These are phyloP conservation scores for Mallotus japonicus DNA, from an alignment of 441 rosid genomes.

Conservation along the genomic window DNA sequence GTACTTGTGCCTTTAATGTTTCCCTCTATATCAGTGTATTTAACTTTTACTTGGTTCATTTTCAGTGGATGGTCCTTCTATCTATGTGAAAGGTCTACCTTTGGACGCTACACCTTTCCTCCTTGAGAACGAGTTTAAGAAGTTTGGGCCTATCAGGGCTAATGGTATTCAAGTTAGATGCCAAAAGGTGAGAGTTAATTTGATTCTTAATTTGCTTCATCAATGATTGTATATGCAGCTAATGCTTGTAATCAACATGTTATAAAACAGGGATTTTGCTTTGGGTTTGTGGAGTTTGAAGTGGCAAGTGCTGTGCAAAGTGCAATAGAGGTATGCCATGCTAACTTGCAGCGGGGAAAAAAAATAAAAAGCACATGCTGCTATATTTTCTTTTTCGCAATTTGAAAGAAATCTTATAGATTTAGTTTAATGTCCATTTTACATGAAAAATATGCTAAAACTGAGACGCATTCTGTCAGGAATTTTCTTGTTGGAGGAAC, in stretches of 20 bases:
- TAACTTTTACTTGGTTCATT: slow-evolving; percentile 14
- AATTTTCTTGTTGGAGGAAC: background rate
- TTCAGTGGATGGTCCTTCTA: slow-evolving; percentile 69
- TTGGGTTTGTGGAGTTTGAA: slow-evolving; percentile 90
- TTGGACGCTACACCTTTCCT: slow-evolving; percentile 48
- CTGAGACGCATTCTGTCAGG: background rate
- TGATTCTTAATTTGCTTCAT: slow-evolving; percentile 5
- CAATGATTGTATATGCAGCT: slow-evolving; percentile 6
- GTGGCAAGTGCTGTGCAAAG: slow-evolving; percentile 66
- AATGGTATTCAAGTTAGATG: slow-evolving; percentile 77
- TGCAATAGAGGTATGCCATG: slow-evolving; percentile 67
- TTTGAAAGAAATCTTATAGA: background rate
- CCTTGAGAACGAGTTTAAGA: slow-evolving; percentile 73
- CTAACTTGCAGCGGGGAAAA: background rate
- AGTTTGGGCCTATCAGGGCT: slow-evolving; percentile 67
- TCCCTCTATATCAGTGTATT: slow-evolving; percentile 8
- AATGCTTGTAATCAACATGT: slow-evolving; percentile 17
- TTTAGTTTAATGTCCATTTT: background rate
- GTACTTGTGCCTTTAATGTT: background rate
- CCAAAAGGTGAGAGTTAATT: slow-evolving; percentile 44
- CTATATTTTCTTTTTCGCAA: background rate
- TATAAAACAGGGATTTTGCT: slow-evolving; percentile 58
- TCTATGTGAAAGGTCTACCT: slow-evolving; percentile 79
- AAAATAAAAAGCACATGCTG: background rate
- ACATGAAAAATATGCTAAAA: background rate